These are phyloP conservation scores for Talaromyces pinophilus DNA, from an alignment of 2,329 filamentous ascomycete species.

Conservation along the genomic window DNA sequence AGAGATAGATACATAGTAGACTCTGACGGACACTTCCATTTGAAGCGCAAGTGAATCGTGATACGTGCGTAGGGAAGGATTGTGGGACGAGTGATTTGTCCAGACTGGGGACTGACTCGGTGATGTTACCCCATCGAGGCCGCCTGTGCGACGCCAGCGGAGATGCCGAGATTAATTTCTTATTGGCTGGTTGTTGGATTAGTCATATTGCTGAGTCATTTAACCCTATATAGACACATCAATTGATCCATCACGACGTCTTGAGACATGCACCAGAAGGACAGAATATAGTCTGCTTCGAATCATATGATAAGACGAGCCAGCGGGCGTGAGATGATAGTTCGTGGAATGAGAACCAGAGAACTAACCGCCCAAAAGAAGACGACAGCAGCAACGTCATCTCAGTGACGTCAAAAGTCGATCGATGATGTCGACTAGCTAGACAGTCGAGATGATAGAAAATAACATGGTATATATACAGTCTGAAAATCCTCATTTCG, in stretches of 20 bases:
- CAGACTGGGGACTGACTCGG: neutral
- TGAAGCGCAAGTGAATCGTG: neutral
- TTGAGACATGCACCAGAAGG: neutral
- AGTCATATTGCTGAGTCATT: conserved; percentile 16
- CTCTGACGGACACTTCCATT: neutral
- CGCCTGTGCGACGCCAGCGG: neutral
- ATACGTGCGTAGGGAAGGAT: neutral
- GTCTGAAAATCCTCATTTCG: no score
- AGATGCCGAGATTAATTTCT: neutral
- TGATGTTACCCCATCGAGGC: conserved; percentile 10
- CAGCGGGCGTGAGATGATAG: neutral
- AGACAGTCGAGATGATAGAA: neutral
- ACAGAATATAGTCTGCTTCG: neutral
- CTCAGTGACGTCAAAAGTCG: conserved; percentile 14
- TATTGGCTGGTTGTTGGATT: neutral
- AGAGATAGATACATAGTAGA: no score
- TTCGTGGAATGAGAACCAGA: neutral
- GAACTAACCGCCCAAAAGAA: neutral
- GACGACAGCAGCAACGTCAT: neutral
- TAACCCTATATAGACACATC: neutral
- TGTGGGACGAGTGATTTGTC: neutral
- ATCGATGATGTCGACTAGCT: conserved; percentile 5
- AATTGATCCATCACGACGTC: neutral
- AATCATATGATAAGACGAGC: neutral
- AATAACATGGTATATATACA: neutral